These are phyloP conservation scores for Lyophyllum atratum DNA, from an alignment of 768 basidiomycete genomes.

Conservation along the genomic window DNA sequence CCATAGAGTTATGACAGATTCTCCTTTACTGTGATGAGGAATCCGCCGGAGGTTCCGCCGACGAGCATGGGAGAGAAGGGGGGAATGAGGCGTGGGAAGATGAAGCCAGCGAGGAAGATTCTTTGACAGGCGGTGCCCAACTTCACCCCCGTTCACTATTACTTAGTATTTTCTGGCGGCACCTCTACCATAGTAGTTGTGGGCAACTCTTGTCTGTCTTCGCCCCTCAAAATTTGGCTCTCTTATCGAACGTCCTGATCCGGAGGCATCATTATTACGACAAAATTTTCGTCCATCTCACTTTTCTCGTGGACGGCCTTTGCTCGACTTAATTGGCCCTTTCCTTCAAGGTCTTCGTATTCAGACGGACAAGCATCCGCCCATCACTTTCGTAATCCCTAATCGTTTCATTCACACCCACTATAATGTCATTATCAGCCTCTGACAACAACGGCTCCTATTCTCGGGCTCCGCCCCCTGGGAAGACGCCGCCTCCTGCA, in stretches of 20 bases:
- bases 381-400: slow-evolving; percentile 68
- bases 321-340: slow-evolving; percentile 32
- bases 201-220: slow-evolving; percentile 44
- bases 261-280: slow-evolving; percentile 19
- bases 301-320: slow-evolving; percentile 18
- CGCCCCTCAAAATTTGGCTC: slow-evolving; percentile 24
- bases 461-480: slow-evolving; percentile 75
- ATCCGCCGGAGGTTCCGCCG: slow-evolving; percentile 25
- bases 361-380: slow-evolving; percentile 33
- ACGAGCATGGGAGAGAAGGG: slow-evolving; percentile 28
- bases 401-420: slow-evolving; percentile 66
- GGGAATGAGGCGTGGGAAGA: slow-evolving; percentile 36
- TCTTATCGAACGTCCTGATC: slow-evolving; percentile 23
- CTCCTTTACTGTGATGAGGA: slow-evolving; percentile 21
- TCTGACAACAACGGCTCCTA: slow-evolving; percentile 81
- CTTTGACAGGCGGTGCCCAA: slow-evolving; percentile 34
- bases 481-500: slow-evolving; percentile 89
- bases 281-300: slow-evolving; percentile 18
- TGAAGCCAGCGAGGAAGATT: slow-evolving; percentile 30
- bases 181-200: slow-evolving; percentile 54
- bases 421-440: slow-evolving; percentile 93
- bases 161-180: slow-evolving; percentile 58
- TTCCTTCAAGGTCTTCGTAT: slow-evolving; percentile 27
- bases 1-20: slow-evolving; percentile 13
- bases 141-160: slow-evolving; percentile 43